Conservation (phyloP, 1,139 yeast species). For the Geotrichum siamense region DNA sequence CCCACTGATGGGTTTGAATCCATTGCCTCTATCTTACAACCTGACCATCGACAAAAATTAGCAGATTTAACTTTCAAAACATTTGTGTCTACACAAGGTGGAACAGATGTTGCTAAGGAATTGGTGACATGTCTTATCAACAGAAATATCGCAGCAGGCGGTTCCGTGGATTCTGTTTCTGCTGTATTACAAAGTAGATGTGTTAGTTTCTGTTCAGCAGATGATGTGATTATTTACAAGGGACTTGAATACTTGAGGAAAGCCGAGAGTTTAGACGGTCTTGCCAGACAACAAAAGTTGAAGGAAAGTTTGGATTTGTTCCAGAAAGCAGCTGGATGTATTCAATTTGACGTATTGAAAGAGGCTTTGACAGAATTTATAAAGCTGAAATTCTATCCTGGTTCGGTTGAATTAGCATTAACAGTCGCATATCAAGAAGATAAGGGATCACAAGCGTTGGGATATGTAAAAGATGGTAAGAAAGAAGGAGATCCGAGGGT, state of each 20-base stretch:
- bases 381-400: constrained; percentile 69
- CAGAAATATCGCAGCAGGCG: constrained; percentile 84
- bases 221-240: constrained; percentile 87
- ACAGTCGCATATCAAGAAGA: constrained; percentile 69
- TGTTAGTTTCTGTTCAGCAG: constrained; percentile 90
- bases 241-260: constrained; percentile 87
- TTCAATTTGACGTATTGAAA: constrained; percentile 71
- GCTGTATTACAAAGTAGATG: constrained; percentile 85
- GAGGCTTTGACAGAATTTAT: constrained; percentile 76
- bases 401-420: constrained; percentile 78
- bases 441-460: constrained; percentile 49
- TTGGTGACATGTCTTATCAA: constrained; percentile 83
- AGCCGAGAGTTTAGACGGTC: constrained; percentile 57
- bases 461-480: constrained; percentile 47
- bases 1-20: constrained; percentile 45
- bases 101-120: constrained; percentile 74
- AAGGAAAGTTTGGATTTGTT: constrained; percentile 68
- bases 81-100: constrained; percentile 57
- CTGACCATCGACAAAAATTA: constrained; percentile 61
- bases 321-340: constrained; percentile 70
- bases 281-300: constrained; percentile 61
- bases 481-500: constrained; percentile 44
- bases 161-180: constrained; percentile 85
- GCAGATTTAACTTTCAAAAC: constrained; percentile 63
- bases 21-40: constrained; percentile 60